Evolutionary conservation across 176 grass and related monocot species (phyloP).

Genomic region (Cenchrus fungigraminus): DNA sequence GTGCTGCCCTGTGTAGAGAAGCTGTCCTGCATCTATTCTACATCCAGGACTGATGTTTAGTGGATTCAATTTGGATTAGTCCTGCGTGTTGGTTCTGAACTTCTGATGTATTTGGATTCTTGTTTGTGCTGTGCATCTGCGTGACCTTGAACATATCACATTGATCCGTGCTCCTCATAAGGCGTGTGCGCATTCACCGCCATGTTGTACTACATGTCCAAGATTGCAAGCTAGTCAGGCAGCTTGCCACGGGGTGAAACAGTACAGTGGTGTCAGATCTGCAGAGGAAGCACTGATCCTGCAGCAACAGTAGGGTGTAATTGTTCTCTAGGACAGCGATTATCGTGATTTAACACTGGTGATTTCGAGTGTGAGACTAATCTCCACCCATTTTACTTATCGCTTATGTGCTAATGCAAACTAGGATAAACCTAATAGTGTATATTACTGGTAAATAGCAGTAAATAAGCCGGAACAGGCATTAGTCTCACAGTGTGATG

Average conservation of each 20-base stretch:
- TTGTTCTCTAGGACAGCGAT: background rate
- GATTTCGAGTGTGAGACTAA: background rate
- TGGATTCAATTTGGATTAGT: background rate
- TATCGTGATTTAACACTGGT: background rate
- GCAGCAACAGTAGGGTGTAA: background rate
- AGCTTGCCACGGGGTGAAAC: background rate
- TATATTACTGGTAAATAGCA: slow-evolving; percentile 2
- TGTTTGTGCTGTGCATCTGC: background rate
- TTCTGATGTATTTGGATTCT: background rate
- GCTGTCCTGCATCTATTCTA: background rate
- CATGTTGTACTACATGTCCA: background rate
- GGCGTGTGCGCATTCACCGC: background rate
- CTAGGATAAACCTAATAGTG: background rate
- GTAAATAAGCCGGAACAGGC: background rate
- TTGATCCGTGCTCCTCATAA: background rate
- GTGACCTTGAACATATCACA: background rate
- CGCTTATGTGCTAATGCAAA: background rate
- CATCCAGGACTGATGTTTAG: background rate
- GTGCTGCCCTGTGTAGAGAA: background rate
- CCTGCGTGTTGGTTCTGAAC: slow-evolving; percentile 8
- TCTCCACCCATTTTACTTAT: background rate
- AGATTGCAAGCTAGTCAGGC: background rate
- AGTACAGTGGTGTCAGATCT: background rate
- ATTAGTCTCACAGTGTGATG: background rate
- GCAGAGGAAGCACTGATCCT: background rate